These are phyloP conservation scores for Paxillus involutus DNA, from an alignment of 768 basidiomycete genomes.

Conservation along the genomic window DNA sequence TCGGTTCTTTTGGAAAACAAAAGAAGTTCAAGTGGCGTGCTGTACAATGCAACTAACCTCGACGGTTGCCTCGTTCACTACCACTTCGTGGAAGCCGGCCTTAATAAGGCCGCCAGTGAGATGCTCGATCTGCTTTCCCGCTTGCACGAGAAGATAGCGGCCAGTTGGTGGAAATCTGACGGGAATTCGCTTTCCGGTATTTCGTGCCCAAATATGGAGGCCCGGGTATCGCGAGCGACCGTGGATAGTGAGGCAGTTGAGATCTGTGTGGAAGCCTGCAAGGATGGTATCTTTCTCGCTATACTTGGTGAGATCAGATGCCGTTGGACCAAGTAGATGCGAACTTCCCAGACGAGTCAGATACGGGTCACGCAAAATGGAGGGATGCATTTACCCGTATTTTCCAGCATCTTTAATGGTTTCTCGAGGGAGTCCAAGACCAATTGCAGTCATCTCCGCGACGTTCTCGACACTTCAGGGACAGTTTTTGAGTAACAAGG, in stretches of 20 bases:
- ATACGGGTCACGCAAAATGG: not conserved
- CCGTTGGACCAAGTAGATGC: conserved; percentile 91
- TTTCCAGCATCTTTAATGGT: conserved; percentile 76
- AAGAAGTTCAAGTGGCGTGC: not conserved
- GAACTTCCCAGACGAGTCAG: conserved; percentile 43
- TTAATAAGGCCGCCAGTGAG: conserved; percentile 81
- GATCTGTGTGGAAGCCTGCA: conserved; percentile 92
- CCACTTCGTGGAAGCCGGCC: conserved; percentile 94
- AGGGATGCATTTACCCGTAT: conserved; percentile 64
- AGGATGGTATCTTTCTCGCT: conserved; percentile 79
- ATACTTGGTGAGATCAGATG: conserved; percentile 84
- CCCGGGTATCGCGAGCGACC: conserved; percentile 86
- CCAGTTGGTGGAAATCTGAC: conserved; percentile 84
- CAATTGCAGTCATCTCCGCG: conserved; percentile 86
- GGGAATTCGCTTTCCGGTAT: conserved; percentile 85
- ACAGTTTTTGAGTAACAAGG: conserved; percentile 6
- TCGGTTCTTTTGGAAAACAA: conserved; percentile 81
- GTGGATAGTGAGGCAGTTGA: conserved; percentile 92
- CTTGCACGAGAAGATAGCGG: conserved; percentile 86
- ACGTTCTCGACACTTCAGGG: conserved; percentile 71
- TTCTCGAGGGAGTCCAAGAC: conserved; percentile 70
- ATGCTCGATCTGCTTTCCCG: conserved; percentile 94
- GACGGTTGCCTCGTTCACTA: conserved; percentile 80
- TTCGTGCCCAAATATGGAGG: conserved; percentile 92
- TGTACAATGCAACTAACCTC: conserved; percentile 43